These are phyloP conservation scores for Neurospora discreta DNA, from an alignment of 495 filamentous ascomycete genomes.

Conservation along the genomic window DNA sequence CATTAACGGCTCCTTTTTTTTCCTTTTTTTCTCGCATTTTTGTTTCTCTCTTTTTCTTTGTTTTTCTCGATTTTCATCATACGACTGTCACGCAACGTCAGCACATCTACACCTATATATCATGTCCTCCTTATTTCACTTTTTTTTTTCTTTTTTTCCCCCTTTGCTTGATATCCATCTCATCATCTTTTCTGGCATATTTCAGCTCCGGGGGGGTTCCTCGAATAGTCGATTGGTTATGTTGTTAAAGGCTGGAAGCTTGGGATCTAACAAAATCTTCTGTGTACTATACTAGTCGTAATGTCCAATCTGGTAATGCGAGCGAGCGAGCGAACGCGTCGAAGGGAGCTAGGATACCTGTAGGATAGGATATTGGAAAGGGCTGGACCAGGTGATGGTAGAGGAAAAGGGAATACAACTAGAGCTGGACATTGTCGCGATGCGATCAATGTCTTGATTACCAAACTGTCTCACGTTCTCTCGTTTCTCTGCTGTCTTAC, in stretches of 20 bases:
- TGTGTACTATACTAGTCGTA: background rate
- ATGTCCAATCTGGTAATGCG: background rate
- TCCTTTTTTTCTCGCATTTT: too few relatives aligned
- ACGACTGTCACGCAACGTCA: background rate
- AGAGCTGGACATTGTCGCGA: background rate
- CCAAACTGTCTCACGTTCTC: background rate
- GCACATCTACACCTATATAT: background rate
- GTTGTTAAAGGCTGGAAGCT: background rate
- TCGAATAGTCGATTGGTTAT: background rate
- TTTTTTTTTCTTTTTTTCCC: background rate
- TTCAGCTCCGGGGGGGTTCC: background rate
- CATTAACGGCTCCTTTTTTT: background rate
- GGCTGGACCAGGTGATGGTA: background rate
- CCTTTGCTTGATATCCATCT: background rate
- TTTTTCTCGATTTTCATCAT: background rate
- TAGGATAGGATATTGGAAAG: background rate
- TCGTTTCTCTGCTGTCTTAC: background rate
- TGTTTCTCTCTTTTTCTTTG: background rate
- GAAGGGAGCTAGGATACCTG: background rate
- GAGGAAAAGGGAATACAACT: background rate
- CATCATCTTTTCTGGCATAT: background rate
- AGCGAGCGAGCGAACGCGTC: background rate
- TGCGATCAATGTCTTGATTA: background rate
- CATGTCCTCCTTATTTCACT: background rate
- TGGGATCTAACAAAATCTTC: background rate